Conservation (phyloP, 768 basidiomycete species). For the Russula virescens region DNA sequence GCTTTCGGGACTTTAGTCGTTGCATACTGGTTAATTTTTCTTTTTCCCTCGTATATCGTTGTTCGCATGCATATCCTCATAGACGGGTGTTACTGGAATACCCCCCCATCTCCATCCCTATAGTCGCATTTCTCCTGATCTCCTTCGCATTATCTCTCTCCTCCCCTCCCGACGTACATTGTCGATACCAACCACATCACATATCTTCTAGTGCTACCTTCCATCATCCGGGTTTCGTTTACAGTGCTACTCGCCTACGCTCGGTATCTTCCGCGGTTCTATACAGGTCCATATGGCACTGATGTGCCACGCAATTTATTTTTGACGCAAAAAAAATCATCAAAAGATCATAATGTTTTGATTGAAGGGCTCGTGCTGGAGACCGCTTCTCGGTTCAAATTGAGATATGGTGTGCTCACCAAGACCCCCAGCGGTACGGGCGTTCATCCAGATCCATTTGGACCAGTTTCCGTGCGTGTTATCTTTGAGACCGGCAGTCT, state of each 20-base stretch:
- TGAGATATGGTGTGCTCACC: background rate
- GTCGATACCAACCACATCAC: constrained; percentile 22
- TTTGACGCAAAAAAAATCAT: background rate
- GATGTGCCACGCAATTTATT: constrained; percentile 12
- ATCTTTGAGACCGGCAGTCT: background rate
- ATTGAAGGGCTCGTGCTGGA: background rate
- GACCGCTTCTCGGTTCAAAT: background rate
- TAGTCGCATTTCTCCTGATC: constrained; percentile 16
- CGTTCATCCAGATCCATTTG: too few relatives aligned
- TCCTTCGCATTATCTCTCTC: constrained; percentile 18
- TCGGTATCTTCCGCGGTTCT: constrained; percentile 18
- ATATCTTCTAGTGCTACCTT: constrained; percentile 21
- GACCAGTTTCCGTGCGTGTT: too few relatives aligned
- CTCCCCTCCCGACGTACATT: constrained; percentile 17
- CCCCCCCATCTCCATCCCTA: constrained; percentile 7
- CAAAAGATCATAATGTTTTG: constrained; percentile 15
- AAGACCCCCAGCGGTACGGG: background rate
- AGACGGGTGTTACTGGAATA: constrained; percentile 22
- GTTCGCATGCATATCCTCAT: constrained; percentile 22
- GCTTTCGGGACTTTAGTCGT: constrained; percentile 19
- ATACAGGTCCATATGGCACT: constrained; percentile 14
- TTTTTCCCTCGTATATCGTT: constrained; percentile 17
- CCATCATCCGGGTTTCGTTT: constrained; percentile 16
- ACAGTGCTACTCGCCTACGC: constrained; percentile 14
- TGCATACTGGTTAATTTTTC: constrained; percentile 17